A percentile compares a stretch with the other conserved stretches of the same genome.
phyloP scores from a whole-genome alignment of 495 filamentous ascomycete species.

The Talaromyces liani region DNA sequence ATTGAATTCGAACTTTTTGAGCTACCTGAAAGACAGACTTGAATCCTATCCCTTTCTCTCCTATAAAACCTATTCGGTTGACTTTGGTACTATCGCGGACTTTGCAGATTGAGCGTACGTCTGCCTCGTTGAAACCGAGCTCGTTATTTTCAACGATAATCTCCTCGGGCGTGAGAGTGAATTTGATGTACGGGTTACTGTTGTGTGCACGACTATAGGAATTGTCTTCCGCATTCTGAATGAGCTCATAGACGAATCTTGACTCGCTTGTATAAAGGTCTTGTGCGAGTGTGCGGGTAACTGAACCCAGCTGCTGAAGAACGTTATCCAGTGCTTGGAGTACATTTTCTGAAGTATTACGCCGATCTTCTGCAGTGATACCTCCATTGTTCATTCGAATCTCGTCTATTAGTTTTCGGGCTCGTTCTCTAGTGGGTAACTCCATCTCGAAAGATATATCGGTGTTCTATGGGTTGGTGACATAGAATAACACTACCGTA shows the following conservation, averaged over 20 bases:
- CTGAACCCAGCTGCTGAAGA: neutral
- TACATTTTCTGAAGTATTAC: too few species aligned
- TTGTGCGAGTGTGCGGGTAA: neutral
- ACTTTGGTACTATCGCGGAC: neutral
- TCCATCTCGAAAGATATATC: too few species aligned
- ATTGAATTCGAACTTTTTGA: neutral
- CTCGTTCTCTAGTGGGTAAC: neutral
- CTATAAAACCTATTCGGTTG: neutral
- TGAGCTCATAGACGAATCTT: neutral
- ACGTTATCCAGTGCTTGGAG: too few species aligned
- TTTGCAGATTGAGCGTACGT: neutral
- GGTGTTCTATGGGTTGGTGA: too few species aligned
- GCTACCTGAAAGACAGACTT: neutral
- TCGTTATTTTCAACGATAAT: neutral
- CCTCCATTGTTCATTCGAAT: neutral
- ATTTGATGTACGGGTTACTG: neutral
- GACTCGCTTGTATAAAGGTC: neutral
- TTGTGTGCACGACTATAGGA: neutral
- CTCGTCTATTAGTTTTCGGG: neutral
- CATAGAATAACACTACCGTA: too few species aligned
- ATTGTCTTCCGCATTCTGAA: neutral
- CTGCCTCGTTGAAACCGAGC: neutral
- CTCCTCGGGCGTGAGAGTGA: neutral
- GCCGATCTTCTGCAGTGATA: neutral
- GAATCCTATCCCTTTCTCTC: neutral